A percentile compares a stretch with the other conserved stretches of the same genome.
Conservation (phyloP, 2,329 filamentous ascomycete genomes). For the Aspergillus tubingensis region DNA sequence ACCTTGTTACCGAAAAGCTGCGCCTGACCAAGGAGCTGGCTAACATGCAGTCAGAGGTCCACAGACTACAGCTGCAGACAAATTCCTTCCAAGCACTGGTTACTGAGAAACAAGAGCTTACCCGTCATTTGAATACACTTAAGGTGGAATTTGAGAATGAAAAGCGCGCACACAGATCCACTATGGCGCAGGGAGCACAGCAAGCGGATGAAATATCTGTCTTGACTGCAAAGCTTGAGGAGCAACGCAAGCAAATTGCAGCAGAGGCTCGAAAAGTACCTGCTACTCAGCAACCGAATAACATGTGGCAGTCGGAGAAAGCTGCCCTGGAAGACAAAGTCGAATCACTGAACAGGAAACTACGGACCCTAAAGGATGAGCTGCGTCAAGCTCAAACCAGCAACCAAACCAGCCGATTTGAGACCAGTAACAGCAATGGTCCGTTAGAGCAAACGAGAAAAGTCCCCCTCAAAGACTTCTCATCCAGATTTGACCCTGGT, state of each 20-base stretch:
- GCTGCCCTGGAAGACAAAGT: conserved; percentile 70
- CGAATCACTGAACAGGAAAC: conserved; percentile 67
- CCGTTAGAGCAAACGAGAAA: conserved; percentile 45
- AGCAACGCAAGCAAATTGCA: conserved; percentile 53
- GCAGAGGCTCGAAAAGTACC: conserved; percentile 45
- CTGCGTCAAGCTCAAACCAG: conserved; percentile 63
- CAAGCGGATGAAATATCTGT: conserved; percentile 43
- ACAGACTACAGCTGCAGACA: conserved; percentile 62
- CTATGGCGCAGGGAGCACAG: conserved; percentile 43
- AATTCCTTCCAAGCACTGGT: conserved; percentile 67
- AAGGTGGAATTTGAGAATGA: conserved; percentile 84
- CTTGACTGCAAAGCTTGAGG: conserved; percentile 47
- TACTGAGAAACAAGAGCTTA: conserved; percentile 75
- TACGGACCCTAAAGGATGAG: conserved; percentile 69
- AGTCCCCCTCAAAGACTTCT: conserved; percentile 33
- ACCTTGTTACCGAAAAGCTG: conserved; percentile 67
- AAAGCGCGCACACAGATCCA: conserved; percentile 67
- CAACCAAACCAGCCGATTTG: conserved; percentile 42
- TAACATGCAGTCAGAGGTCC: conserved; percentile 61
- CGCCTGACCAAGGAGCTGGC: conserved; percentile 62
- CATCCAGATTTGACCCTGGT: conserved; percentile 43
- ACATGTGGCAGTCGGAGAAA: conserved; percentile 56
- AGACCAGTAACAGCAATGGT: conserved; percentile 26
- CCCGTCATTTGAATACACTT: conserved; percentile 73
- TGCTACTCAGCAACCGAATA: conserved; percentile 54